Evolutionary conservation across 2,329 filamentous ascomycete genomes (phyloP).

Genomic region (Akanthomyces lecanii): DNA sequence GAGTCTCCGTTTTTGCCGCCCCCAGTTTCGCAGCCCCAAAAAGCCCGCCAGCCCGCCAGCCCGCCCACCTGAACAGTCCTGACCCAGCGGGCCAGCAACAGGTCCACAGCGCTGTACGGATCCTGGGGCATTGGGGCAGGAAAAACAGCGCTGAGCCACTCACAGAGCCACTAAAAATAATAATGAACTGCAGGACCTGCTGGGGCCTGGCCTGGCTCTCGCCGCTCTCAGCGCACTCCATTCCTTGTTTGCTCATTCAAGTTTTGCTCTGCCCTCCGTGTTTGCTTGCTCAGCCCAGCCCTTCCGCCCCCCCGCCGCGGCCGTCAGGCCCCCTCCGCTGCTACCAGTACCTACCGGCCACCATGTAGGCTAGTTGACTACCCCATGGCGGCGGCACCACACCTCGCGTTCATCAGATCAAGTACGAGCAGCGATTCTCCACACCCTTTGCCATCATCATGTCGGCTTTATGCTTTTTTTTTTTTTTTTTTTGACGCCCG

Average conservation of each 20-base stretch:
- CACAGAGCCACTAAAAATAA: not conserved
- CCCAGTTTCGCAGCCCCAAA: too few relatives aligned
- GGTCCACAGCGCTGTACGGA: not conserved
- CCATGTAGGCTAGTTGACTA: not conserved
- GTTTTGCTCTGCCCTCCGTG: not conserved
- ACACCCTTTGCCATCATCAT: not conserved
- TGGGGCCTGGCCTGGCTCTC: too few relatives aligned
- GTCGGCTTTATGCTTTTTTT: slow-evolving; percentile 7
- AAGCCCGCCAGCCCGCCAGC: too few relatives aligned
- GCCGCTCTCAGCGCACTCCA: not conserved
- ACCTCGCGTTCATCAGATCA: slow-evolving; percentile 8
- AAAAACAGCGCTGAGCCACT: not conserved
- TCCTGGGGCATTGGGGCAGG: too few relatives aligned
- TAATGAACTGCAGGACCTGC: not conserved
- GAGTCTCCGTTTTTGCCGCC: too few relatives aligned
- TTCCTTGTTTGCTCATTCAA: not conserved
- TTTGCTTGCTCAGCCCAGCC: too few relatives aligned
- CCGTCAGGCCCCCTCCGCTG: too few relatives aligned
- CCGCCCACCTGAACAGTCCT: too few relatives aligned
- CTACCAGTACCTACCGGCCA: too few relatives aligned
- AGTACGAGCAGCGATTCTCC: slow-evolving; percentile 2
- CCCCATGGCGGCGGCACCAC: not conserved
- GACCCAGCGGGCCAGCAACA: too few relatives aligned
- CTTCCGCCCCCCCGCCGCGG: too few relatives aligned
- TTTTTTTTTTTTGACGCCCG: not conserved